Conservation (phyloP, 352 stramenopile genomes). For the Phytopythium aichiense region DNA sequence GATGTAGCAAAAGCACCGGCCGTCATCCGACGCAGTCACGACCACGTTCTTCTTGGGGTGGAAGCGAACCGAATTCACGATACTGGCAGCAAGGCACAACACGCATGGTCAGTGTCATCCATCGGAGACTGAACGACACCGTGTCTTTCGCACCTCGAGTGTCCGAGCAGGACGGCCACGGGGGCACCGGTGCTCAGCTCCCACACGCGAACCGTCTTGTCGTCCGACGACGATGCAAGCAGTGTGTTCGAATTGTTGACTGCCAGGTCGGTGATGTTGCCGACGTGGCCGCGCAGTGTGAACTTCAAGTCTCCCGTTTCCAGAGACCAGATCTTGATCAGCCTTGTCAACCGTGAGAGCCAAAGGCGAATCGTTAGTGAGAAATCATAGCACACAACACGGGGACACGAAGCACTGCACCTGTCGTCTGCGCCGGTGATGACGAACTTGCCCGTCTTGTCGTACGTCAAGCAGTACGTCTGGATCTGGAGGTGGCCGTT, state of each 20-base stretch:
- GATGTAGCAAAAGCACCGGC: constrained; percentile 89
- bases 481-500: constrained; percentile 93
- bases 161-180: constrained; percentile 81
- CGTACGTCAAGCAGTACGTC: constrained; percentile 96
- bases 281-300: constrained; percentile 81
- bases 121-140: neutral
- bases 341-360: constrained; percentile 22
- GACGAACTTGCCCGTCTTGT: constrained; percentile 93
- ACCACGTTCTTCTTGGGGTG: constrained; percentile 84
- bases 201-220: constrained; percentile 88
- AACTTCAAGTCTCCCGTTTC: constrained; percentile 77
- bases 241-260: constrained; percentile 82
- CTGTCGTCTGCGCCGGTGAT: constrained; percentile 97
- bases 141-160: constrained; percentile 57
- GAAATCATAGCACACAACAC: constrained; percentile 5
- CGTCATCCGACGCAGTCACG: constrained; percentile 91
- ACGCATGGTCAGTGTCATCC: neutral
- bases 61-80: constrained; percentile 86
- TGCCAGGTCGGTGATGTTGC: constrained; percentile 88
- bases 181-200: constrained; percentile 79
- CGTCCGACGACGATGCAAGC: constrained; percentile 82
- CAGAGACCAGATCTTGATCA: constrained; percentile 97
- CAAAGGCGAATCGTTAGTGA: constrained; percentile 9
- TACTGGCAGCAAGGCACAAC: constrained; percentile 19
- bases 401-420: constrained; percentile 15